phyloP scores from a whole-genome alignment of 2,329 filamentous ascomycete genomes.

The Teratosphaeria epicoccoides region DNA sequence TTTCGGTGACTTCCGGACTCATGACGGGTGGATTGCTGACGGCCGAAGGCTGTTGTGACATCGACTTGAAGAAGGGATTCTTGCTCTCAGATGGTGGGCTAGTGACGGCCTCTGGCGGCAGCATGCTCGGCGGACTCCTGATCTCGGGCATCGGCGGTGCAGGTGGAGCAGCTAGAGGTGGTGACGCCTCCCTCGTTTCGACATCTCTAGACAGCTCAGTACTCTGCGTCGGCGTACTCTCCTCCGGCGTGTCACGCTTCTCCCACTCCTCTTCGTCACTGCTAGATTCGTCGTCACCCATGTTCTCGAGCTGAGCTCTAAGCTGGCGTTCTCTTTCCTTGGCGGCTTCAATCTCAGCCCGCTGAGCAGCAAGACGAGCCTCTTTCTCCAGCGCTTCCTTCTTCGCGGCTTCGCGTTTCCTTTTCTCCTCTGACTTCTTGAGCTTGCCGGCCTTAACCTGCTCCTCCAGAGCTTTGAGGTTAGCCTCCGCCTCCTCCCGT shows the following conservation, averaged over 20 bases:
- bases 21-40: conserved; percentile 30
- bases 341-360: conserved; percentile 84
- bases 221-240: conserved; percentile 49
- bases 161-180: conserved; percentile 34
- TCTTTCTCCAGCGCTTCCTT: conserved; percentile 85
- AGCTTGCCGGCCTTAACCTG: conserved; percentile 88
- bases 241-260: conserved; percentile 40
- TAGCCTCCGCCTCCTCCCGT: conserved; percentile 68
- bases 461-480: conserved; percentile 81
- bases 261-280: conserved; percentile 51
- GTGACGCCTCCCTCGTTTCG: conserved; percentile 30
- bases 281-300: conserved; percentile 52
- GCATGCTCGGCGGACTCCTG: conserved; percentile 9
- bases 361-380: conserved; percentile 67
- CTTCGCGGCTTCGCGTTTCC: conserved; percentile 75
- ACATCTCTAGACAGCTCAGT: conserved; percentile 41
- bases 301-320: conserved; percentile 72
- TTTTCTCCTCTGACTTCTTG: conserved; percentile 94
- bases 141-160: conserved; percentile 14
- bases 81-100: conserved; percentile 61
- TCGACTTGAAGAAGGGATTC: conserved; percentile 90
- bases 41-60: conserved; percentile 49
- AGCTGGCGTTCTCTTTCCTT: conserved; percentile 83
- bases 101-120: conserved; percentile 22
- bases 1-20: conserved; percentile 28